Evolutionary conservation across 768 basidiomycete genomes (phyloP), one percentile per base, ranked within the genome.

Genomic region (Kwoniella mangroviensis): DNA sequence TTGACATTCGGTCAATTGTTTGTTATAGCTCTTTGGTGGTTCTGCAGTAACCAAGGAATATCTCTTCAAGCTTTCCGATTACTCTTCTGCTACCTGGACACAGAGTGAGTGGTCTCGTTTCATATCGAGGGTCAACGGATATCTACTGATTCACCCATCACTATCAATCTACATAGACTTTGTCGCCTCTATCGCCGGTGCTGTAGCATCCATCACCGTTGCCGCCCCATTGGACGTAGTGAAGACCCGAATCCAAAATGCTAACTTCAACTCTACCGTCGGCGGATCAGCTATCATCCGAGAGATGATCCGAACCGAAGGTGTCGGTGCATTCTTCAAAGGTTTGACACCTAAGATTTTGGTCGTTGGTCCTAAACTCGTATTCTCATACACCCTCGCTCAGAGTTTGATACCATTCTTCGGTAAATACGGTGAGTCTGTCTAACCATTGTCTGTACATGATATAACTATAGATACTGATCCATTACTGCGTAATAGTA

Each of bases 341-440:
- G 96, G 96, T 19, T 86, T 98, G 73, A 98, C 94, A 26, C 96
- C 96, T 63, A 99, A 98, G 93, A 92, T 96, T 76, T 87, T 98
- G 56, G 94, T 98, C 71, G 94, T 98, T 45, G 95, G 94, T 62
- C 96, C 96, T 51, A 98, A 98, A 85, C 89, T 98, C 43, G 93
- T 98, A 76, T 98, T 98, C 88, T 94, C 92, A 77, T 98, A 96
- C 86, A 98, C 96, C 59, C 88, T 98, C 3, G 96, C 96, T 12
- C 96, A 98, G 84, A 92, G 91, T 19, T 86, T 98, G 83, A 98
- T 98, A 86, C 95, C 95, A 56, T 85, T 90, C 77, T 97, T 95
- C 84, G 88, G 90, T 53, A 89, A 92, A 83, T 95, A 92, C 83
- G 92, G 81, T 81, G 55, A 70, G 81, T 79, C 22, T 7, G 13